These are phyloP conservation scores for Leccinum olivaceopallidum DNA, from an alignment of 768 basidiomycete species.

Conservation along the genomic window DNA sequence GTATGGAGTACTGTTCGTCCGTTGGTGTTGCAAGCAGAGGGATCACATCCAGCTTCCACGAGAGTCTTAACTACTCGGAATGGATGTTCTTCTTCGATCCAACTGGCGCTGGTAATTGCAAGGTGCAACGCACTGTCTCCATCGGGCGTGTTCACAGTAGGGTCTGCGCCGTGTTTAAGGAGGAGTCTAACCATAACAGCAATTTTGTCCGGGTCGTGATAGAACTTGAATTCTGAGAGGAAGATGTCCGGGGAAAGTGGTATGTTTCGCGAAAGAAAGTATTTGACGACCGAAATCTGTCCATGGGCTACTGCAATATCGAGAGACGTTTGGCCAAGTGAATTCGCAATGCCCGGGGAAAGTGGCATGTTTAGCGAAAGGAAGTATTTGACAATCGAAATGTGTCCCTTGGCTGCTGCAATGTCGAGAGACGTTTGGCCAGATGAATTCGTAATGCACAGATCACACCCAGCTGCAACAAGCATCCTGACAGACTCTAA, in stretches of 20 bases:
- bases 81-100: too few species aligned
- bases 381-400: too few species aligned
- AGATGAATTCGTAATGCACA: background rate
- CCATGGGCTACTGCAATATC: background rate
- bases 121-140: background rate
- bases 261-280: too few species aligned
- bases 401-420: background rate
- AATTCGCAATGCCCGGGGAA: background rate
- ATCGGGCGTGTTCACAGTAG: background rate
- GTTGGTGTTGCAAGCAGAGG: background rate
- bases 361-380: too few species aligned
- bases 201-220: too few species aligned
- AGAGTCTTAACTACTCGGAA: background rate
- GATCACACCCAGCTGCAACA: background rate
- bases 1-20: background rate
- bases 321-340: background rate
- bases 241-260: too few species aligned
- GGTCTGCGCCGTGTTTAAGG: background rate
- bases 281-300: background rate
- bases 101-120: too few species aligned
- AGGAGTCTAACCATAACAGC: background rate
- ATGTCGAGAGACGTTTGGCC: background rate
- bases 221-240: too few species aligned
- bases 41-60: background rate
- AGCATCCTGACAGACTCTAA: background rate